Base-by-base conservation (phyloP, 2,329 filamentous ascomycete species). In the Furcasterigmium sp. region DNA sequence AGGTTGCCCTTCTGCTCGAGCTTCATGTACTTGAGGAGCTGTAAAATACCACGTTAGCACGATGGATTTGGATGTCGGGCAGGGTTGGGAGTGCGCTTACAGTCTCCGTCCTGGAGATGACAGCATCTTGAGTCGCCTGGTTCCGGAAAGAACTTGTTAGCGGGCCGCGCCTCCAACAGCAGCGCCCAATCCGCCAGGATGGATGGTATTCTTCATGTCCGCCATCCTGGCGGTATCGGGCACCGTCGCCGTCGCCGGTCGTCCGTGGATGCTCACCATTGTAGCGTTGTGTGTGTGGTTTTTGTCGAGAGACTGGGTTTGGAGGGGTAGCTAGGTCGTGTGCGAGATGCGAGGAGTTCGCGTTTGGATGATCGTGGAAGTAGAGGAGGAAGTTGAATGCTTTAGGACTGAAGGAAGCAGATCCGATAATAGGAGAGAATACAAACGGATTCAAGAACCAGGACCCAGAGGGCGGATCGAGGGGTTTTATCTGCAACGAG, bases 11-110 rank as follows among this genome's bases (percentile, higher is more conserved):
- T 87, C 76, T 97, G 91, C 67, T 90, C 85, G 60, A 97, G 87
- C 61, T 76, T 76, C 72, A 93, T 82, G 79, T 91, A 97, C 72
- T 96, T 96, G 68, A 85, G 74, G 68, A 96, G 83, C 89, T 95
- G 68, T 59, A 52, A 41, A 42, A 43, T 39, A 49, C 26, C 10
- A 8, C 18, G 39, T 47, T 46, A 50, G 46, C 43, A 48, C 20
- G 9, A 39, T 42, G 45, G 42, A 18, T 39, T 21, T 34, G 25
- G 25, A 10, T 29, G 37, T 35, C 34, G 40, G 18, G 6, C 15
- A 19, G 34, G 4, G 30, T n/a, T n/a, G 17, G 39, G 44, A 38
- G 17, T 32, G 20, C 11, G 45, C 60, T 51, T 57, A 64, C 61
- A 51, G 56, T 66, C 41, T 64, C 63, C 44, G 57, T 57, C 49